Base-by-base conservation (phyloP, 1,284 basidiomycete genomes). In the Boletus mariae region DNA sequence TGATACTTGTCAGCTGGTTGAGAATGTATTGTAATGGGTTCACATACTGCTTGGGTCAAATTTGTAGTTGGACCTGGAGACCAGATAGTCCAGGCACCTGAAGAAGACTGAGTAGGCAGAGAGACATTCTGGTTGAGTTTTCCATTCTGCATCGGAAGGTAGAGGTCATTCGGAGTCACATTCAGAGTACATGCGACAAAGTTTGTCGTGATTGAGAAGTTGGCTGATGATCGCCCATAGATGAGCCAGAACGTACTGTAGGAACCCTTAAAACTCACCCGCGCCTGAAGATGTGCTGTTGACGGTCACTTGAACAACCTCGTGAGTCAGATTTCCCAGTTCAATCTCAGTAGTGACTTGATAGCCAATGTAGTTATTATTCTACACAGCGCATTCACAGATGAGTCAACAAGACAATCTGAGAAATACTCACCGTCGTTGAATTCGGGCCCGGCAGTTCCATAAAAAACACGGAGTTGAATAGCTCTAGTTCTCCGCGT, bases 181-280 rank as follows among this genome's bases (percentile, higher is more conserved):
- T 48, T 42, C 1, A 59, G n/a, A 9, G 46, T 49, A 23, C 58
- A 59, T 38, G 45, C 47, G 12, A 51, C 35, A 46, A 49, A 51
- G 34, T 57, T 59, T 11, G 44, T 17, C 23, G 40, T 53, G 11
- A 9, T 37, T 12, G 47, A 38, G 28, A 47, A 5, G 6, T 35
- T 53, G 11, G 13, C 5, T 28, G 4, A 38, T 10, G 17, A 38
- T 17, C 37, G 10, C 6, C 17, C 8, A 38, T 37, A 5, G 23
- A 41, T 13, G 9, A 23, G 20, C 35, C 8, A 17, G 15, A 17
- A 12, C n/a, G 15, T 6, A 17, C 13, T 13, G 32, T 6, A 9
- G n/a, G 8, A 17, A n/a, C n/a, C 5, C 13, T 25, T 25, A 1
- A 13, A 25, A 41, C 12, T 12, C 12, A 41, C 40, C 23, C 25